A percentile compares a stretch with the other conserved stretches of the same genome.
Conservation (phyloP, 1,284 basidiomycete species). For the Austropuccinia psidii region DNA sequence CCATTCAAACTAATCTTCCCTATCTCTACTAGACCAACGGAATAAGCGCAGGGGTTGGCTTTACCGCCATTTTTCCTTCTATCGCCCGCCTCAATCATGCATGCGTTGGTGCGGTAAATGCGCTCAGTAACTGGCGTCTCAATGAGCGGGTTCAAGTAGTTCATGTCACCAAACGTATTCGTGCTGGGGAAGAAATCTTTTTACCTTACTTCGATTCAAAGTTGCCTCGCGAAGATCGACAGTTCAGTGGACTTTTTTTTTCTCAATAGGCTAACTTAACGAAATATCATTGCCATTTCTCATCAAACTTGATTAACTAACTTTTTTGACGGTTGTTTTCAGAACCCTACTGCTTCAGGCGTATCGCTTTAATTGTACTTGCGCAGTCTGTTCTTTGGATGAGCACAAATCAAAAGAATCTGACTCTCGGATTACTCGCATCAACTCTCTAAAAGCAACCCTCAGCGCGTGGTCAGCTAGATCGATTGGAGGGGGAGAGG, state of each 20-base stretch:
- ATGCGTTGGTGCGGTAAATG: constrained; percentile 27
- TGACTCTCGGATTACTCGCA: constrained; percentile 16
- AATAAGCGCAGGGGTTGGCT: constrained; percentile 12
- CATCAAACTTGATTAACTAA: not conserved
- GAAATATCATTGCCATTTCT: not conserved
- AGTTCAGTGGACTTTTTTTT: constrained; percentile 10
- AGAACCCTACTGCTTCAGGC: not conserved
- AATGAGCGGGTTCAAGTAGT: constrained; percentile 13
- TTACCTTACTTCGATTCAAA: constrained; percentile 33
- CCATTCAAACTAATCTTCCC: not conserved
- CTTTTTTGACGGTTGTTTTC: not conserved
- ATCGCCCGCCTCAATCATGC: constrained; percentile 32
- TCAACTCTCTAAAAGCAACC: constrained; percentile 31
- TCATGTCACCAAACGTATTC: constrained; percentile 17
- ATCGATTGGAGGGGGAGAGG: constrained; percentile 25
- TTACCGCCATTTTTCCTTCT: constrained; percentile 24
- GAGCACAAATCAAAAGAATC: not conserved
- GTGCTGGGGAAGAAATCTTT: constrained; percentile 26
- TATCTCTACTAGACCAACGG: constrained; percentile 13
- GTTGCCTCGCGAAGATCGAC: constrained; percentile 14
- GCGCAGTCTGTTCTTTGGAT: not conserved
- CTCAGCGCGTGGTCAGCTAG: constrained; percentile 14
- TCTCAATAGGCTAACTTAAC: not conserved
- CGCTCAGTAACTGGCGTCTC: constrained; percentile 26
- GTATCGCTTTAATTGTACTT: constrained; percentile 32